Percentiles rank a stretch among this genome's conserved stretches.
phyloP scores from a whole-genome alignment of 768 basidiomycete genomes.

The Leccinum aurantiacum region DNA sequence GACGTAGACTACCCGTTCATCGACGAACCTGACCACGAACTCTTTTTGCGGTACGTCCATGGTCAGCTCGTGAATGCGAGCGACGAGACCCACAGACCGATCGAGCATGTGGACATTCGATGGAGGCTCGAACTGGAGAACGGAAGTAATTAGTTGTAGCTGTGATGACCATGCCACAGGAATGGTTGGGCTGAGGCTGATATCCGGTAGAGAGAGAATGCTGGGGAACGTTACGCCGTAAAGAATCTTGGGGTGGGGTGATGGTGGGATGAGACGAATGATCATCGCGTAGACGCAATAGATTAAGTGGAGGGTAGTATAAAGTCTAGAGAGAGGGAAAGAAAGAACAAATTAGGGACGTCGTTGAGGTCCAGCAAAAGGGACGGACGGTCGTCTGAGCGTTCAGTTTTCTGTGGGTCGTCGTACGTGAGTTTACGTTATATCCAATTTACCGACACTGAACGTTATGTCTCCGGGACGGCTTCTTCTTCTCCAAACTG shows the following conservation, averaged over 20 bases:
- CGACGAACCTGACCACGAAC: conserved; percentile 56
- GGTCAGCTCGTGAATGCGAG: conserved; percentile 55
- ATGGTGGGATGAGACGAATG: conserved; percentile 50
- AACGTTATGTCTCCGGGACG: background rate
- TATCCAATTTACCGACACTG: conserved; percentile 17
- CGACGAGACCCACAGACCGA: conserved; percentile 55
- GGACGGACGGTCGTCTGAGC: conserved; percentile 12
- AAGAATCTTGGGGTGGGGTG: conserved; percentile 52
- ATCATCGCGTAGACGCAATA: conserved; percentile 42
- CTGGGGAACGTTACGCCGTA: conserved; percentile 55
- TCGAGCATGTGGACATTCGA: conserved; percentile 57
- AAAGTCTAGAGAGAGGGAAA: conserved; percentile 19
- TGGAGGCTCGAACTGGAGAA: conserved; percentile 55
- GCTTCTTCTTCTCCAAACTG: conserved; percentile 4
- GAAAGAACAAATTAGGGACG: conserved; percentile 9
- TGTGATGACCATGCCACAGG: conserved; percentile 57
- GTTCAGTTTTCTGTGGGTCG: conserved; percentile 28
- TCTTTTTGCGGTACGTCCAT: conserved; percentile 54
- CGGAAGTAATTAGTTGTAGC: conserved; percentile 46
- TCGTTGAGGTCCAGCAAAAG: conserved; percentile 34
- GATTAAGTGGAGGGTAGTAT: conserved; percentile 30
- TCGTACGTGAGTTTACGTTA: conserved; percentile 34
- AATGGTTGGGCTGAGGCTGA: conserved; percentile 34
- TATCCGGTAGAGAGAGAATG: conserved; percentile 36
- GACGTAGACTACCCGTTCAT: conserved; percentile 53